A percentile compares a stretch with the other conserved stretches of the same genome.
Evolutionary conservation across 2,329 filamentous ascomycete genomes (phyloP).

Genomic region (Pseudocercospora cruenta): DNA sequence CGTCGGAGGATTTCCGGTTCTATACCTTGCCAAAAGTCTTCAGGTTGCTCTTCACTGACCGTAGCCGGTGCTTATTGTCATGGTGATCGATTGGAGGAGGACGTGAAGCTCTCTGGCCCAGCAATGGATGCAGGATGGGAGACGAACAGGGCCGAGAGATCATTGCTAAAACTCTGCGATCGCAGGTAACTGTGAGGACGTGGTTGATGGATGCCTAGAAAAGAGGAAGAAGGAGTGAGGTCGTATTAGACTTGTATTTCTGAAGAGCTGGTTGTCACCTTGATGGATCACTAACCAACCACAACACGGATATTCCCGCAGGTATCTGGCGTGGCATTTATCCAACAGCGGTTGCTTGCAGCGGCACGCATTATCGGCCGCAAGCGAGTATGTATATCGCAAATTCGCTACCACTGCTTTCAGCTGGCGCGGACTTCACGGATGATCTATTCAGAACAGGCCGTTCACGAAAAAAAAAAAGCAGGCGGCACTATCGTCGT

Average conservation of each 20-base stretch:
- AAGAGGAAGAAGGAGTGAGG: slow-evolving; percentile 1
- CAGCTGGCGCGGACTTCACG: neutral
- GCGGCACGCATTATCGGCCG: neutral
- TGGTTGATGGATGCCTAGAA: neutral
- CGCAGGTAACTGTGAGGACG: neutral
- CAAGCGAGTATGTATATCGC: neutral
- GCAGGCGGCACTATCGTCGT: neutral
- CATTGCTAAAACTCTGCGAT: neutral
- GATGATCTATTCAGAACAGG: neutral
- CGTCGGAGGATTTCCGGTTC: neutral
- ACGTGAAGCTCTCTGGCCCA: neutral
- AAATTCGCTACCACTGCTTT: neutral
- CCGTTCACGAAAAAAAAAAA: neutral
- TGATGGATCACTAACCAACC: slow-evolving; percentile 5
- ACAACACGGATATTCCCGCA: neutral
- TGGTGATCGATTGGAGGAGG: neutral
- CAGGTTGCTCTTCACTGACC: neutral
- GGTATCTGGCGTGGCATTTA: neutral
- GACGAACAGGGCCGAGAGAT: neutral
- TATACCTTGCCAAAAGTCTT: neutral
- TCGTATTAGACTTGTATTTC: slow-evolving; percentile 2
- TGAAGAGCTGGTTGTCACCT: slow-evolving; percentile 2
- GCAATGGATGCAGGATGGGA: neutral
- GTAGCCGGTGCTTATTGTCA: neutral
- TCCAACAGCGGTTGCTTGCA: neutral